Base-by-base conservation (phyloP, 148 eudicot species). In the Selenicereus undatus region DNA sequence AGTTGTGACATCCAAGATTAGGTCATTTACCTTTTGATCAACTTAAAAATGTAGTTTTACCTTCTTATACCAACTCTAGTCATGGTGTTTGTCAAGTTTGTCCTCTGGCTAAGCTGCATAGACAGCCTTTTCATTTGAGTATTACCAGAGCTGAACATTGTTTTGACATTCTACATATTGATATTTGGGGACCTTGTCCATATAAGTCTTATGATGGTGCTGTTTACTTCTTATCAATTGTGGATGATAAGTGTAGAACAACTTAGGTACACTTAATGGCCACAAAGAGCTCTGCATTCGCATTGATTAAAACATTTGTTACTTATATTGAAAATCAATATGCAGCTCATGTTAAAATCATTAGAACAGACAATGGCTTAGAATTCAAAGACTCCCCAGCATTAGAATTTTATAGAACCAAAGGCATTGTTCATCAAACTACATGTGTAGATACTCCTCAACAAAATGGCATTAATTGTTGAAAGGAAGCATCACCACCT, bases 401-500 rank as follows among this genome's bases (percentile, higher is more conserved):
- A 6, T 45, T n/a, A 4, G 0, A 3, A 0, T 82, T 76, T 32
- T 71, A 17, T 26, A 12, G 10, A 11, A 0, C 2, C 0, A 32
- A 77, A 8, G 77, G 77, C 0, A 84, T 76, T 9, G 5, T 27
- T 0, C 81, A 81, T n/a, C 73, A 76, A 73, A 29, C 2, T 45
- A 11, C 6, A 32, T 74, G 71, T 29, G 12, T 36, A 4, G 0
- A 74, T 1, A 77, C 79, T 3, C 81, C 83, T 3, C 82, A 79
- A 27, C 78, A 82, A 26, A 85, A 82, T 79, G 80, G 80, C 0
- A 43, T 74, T n/a, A n/a, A n/a, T n/a, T 1, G 73, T 80, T 8
- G 82, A 82, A 36, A 35, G 78, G 1, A 69, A 70, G 22, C 85
- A 85, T 51, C 26, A 69, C 6, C 84, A 85, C 8, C 30, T 81